Evolutionary conservation across 23 red algal genomes (phyloP).

Genomic region (Gracilaria domingensis): DNA sequence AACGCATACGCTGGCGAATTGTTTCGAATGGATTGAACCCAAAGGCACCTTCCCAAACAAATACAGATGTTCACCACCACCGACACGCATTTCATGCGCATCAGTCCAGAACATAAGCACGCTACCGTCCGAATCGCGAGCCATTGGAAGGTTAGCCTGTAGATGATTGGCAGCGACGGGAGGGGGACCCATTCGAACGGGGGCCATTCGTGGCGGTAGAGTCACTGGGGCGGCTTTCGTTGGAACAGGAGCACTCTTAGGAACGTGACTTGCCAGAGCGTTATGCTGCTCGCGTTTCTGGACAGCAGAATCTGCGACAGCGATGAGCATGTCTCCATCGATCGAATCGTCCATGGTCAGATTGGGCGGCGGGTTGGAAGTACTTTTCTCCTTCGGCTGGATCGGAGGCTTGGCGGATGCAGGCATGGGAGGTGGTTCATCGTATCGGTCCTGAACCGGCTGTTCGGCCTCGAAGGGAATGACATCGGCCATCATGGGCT

Average conservation of each 20-base stretch:
- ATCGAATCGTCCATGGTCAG: slow-evolving; percentile 59
- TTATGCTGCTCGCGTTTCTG: neutral
- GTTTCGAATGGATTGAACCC: slow-evolving; percentile 4
- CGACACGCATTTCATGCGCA: slow-evolving; percentile 80
- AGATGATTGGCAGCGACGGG: neutral
- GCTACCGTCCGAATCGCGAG: slow-evolving; percentile 58
- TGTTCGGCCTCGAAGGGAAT: neutral
- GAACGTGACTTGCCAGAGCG: too few relatives aligned
- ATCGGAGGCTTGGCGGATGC: slow-evolving; percentile 5
- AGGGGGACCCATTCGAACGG: slow-evolving; percentile 13
- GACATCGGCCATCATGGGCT: slow-evolving; percentile 1
- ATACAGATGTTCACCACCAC: slow-evolving; percentile 80
- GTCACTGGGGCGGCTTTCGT: neutral
- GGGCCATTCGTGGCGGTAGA: neutral
- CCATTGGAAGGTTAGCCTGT: slow-evolving; percentile 33
- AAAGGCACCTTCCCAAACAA: slow-evolving; percentile 84
- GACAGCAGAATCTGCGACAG: slow-evolving; percentile 55
- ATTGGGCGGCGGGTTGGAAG: neutral
- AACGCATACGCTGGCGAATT: slow-evolving; percentile 67
- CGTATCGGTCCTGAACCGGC: slow-evolving; percentile 31
- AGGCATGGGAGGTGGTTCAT: slow-evolving; percentile 44
- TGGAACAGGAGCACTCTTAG: neutral
- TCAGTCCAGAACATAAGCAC: slow-evolving; percentile 91
- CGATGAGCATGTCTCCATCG: slow-evolving; percentile 43
- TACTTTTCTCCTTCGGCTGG: neutral